These are phyloP conservation scores for Saccharum officinarum DNA, from an alignment of 176 grass and related monocot genomes.

Conservation along the genomic window DNA sequence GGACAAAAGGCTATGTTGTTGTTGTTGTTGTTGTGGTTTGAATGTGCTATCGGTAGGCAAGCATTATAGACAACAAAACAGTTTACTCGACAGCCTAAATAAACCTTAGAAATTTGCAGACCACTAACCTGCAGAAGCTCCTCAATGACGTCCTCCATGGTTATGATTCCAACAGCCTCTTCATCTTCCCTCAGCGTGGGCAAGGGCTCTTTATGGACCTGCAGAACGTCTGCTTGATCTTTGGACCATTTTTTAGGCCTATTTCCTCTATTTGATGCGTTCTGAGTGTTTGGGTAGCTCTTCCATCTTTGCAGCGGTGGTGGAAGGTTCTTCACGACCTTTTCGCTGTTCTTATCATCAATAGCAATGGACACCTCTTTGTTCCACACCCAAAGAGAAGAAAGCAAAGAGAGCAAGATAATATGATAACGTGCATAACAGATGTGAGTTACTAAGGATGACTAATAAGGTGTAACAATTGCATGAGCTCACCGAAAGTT, in stretches of 20 bases:
- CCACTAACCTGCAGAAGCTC: conserved; percentile 85
- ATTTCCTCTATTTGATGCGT: conserved; percentile 34
- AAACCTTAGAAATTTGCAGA: neutral
- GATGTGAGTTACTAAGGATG: neutral
- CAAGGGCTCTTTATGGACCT: conserved; percentile 59
- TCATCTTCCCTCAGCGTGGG: conserved; percentile 72
- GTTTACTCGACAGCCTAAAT: neutral
- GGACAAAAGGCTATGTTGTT: no score
- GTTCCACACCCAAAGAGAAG: neutral
- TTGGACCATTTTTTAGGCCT: conserved; percentile 70
- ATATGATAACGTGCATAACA: neutral
- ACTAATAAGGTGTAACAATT: neutral
- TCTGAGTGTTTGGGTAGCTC: conserved; percentile 61
- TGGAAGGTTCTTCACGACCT: conserved; percentile 32
- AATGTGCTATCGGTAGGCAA: neutral
- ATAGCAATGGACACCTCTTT: conserved; percentile 67
- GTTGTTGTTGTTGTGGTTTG: no score
- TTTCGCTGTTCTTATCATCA: conserved; percentile 57
- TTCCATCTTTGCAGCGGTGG: conserved; percentile 51
- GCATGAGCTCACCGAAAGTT: conserved; percentile 34
- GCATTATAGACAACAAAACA: neutral
- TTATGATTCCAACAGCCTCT: conserved; percentile 89
- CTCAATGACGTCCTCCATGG: conserved; percentile 99
- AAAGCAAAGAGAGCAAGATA: conserved; percentile 15
- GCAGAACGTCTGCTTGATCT: conserved; percentile 59